Evolutionary conservation across 192 early-diverging fungal species (phyloP).

Genomic region (Coemansia sp.): DNA sequence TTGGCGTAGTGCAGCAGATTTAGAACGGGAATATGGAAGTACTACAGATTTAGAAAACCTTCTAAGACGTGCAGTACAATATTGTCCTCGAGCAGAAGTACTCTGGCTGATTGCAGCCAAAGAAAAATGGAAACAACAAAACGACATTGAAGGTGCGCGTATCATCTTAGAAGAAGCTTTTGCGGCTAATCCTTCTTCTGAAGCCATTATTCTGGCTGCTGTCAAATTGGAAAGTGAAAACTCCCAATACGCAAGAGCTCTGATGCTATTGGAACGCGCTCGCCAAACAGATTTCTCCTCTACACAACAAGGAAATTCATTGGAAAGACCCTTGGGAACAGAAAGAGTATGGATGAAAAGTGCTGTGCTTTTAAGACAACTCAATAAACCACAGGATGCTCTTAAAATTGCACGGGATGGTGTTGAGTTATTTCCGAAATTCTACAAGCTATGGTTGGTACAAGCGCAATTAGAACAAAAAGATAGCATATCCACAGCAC

Average conservation of each 20-base stretch:
- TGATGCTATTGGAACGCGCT: slow-evolving; percentile 71
- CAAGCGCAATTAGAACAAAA: slow-evolving; percentile 82
- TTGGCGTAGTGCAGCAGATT: slow-evolving; percentile 81
- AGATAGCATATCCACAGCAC: slow-evolving; percentile 64
- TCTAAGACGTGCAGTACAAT: slow-evolving; percentile 78
- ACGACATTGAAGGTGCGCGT: slow-evolving; percentile 80
- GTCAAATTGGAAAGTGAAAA: slow-evolving; percentile 95
- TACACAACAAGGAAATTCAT: slow-evolving; percentile 8
- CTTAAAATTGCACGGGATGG: slow-evolving; percentile 66
- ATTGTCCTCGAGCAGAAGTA: slow-evolving; percentile 88
- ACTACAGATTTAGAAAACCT: slow-evolving; percentile 74
- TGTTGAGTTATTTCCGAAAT: slow-evolving; percentile 66
- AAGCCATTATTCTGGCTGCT: slow-evolving; percentile 93
- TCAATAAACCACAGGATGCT: slow-evolving; percentile 65
- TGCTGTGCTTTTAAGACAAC: slow-evolving; percentile 78
- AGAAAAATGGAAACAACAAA: slow-evolving; percentile 79
- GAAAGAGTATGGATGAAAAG: slow-evolving; percentile 96
- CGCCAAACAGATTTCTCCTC: slow-evolving; percentile 29
- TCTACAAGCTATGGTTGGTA: slow-evolving; percentile 94
- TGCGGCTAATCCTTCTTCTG: slow-evolving; percentile 84
- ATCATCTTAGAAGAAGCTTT: slow-evolving; percentile 83
- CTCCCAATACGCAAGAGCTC: slow-evolving; percentile 73
- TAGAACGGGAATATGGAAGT: slow-evolving; percentile 80
- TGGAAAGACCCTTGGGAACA: slow-evolving; percentile 53
- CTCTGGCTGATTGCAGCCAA: slow-evolving; percentile 98